Percentiles rank a stretch among this genome's conserved stretches.
Conservation (phyloP, 768 basidiomycete genomes). For the Suillus fuscotomentosus region DNA sequence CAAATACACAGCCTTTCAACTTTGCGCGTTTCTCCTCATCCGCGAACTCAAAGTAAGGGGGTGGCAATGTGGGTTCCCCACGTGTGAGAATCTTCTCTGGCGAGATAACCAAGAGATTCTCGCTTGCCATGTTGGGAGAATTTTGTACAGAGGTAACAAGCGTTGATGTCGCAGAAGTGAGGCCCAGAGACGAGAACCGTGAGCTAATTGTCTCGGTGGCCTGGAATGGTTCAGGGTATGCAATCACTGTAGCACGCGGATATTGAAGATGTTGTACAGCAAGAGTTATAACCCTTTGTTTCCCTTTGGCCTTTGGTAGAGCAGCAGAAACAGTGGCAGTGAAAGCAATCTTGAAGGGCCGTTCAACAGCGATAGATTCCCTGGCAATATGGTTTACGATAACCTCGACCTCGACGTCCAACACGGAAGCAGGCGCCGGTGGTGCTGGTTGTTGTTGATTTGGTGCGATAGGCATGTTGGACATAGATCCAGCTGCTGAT, state of each 20-base stretch:
- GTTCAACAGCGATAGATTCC: slow-evolving; percentile 45
- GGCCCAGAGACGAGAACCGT: slow-evolving; percentile 10
- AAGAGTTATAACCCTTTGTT: slow-evolving; percentile 45
- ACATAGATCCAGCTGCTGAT: slow-evolving; percentile 25
- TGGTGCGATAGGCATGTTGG: slow-evolving; percentile 10
- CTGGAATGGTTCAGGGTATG: slow-evolving; percentile 7
- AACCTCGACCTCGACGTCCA: slow-evolving; percentile 58
- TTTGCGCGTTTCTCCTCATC: slow-evolving; percentile 35
- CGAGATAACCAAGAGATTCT: slow-evolving; percentile 15
- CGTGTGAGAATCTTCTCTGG: slow-evolving; percentile 12
- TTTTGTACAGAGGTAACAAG: slow-evolving; percentile 7
- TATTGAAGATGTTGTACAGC: slow-evolving; percentile 68
- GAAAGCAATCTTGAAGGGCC: slow-evolving; percentile 59
- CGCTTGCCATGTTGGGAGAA: neutral
- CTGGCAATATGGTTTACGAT: slow-evolving; percentile 50
- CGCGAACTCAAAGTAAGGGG: slow-evolving; percentile 44
- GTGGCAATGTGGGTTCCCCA: slow-evolving; percentile 31
- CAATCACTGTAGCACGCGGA: slow-evolving; percentile 25
- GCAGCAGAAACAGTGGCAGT: slow-evolving; percentile 50
- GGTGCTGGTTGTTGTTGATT: slow-evolving; percentile 21
- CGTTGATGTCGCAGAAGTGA: slow-evolving; percentile 7
- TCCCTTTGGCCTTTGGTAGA: slow-evolving; percentile 32
- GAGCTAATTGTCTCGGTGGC: slow-evolving; percentile 1
- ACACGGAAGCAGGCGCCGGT: slow-evolving; percentile 16
- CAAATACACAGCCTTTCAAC: slow-evolving; percentile 37